phyloP scores from a whole-genome alignment of 2,329 filamentous ascomycete species.

The Epichloe hybrida region DNA sequence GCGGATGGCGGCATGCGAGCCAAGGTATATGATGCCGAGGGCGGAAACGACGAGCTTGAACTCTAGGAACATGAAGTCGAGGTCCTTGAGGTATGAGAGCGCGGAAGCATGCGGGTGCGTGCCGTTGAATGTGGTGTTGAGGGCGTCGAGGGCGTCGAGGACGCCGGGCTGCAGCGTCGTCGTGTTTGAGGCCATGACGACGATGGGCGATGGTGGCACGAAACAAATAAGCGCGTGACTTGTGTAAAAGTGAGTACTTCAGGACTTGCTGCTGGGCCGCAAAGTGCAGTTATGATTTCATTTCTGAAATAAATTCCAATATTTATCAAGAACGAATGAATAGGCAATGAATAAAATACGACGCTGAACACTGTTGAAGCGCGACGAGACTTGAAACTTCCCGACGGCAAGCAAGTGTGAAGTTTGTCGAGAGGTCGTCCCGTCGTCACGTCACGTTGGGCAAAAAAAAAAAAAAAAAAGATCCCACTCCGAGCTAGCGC shows the following conservation, averaged over 20 bases:
- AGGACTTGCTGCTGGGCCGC: too few species aligned
- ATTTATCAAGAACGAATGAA: too few species aligned
- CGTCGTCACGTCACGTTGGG: too few species aligned
- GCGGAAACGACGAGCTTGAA: slow-evolving; percentile 46
- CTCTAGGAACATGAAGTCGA: slow-evolving; percentile 32
- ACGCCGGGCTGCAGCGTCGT: slow-evolving; percentile 10
- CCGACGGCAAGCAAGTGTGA: too few species aligned
- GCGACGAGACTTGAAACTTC: too few species aligned
- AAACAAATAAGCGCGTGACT: too few species aligned
- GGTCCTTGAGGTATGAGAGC: slow-evolving; percentile 19
- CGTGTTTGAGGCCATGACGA: slow-evolving; percentile 11
- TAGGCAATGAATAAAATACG: too few species aligned
- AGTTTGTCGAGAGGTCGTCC: too few species aligned
- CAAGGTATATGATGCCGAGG: slow-evolving; percentile 70
- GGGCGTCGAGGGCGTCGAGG: slow-evolving; percentile 16
- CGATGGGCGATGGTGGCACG: not conserved
- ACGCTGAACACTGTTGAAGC: too few species aligned
- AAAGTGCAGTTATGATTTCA: too few species aligned
- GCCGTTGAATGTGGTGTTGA: slow-evolving; percentile 17
- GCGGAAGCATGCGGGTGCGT: slow-evolving; percentile 13
- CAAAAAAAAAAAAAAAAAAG: not conserved
- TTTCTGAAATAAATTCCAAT: too few species aligned
- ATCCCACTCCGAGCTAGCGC: not conserved
- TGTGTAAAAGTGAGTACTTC: not conserved
- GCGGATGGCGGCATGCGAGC: slow-evolving; percentile 72